These are phyloP conservation scores for Talaromyces sp. DNA, from an alignment of 2,329 filamentous ascomycete genomes.

Conservation along the genomic window DNA sequence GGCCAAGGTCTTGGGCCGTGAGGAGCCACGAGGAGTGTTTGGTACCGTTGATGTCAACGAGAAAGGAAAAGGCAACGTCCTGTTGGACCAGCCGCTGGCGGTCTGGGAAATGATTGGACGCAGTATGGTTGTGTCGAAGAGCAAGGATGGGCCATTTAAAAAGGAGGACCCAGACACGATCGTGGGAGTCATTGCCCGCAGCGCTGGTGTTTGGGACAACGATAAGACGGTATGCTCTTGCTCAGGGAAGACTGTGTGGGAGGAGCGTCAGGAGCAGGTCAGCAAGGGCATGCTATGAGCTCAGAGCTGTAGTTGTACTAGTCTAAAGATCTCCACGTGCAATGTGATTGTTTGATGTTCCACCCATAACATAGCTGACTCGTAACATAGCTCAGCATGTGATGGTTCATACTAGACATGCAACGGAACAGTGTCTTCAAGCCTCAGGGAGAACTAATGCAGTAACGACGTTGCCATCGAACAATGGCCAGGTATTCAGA, in stretches of 20 bases:
- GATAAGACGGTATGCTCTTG: conserved; percentile 98
- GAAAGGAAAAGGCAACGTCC: conserved; percentile 70
- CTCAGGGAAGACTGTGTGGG: conserved; percentile 96
- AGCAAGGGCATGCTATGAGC: conserved; percentile 82
- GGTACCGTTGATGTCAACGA: conserved; percentile 70
- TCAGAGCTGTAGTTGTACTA: not conserved
- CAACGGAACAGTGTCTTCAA: not conserved
- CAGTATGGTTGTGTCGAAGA: conserved; percentile 78
- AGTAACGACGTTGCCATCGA: not conserved
- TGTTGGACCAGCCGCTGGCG: conserved; percentile 75
- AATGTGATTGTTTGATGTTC: not conserved
- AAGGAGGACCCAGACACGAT: conserved; percentile 78
- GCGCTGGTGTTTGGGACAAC: conserved; percentile 98
- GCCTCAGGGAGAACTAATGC: not conserved
- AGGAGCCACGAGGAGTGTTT: conserved; percentile 56
- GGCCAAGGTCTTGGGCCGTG: conserved; percentile 31
- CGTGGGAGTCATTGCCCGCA: conserved; percentile 89
- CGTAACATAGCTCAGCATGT: not conserved
- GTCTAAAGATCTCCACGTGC: not conserved
- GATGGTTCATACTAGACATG: not conserved
- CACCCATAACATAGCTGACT: not conserved
- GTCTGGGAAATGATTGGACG: conserved; percentile 96
- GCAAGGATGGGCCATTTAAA: conserved; percentile 54
- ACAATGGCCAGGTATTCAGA: not conserved
- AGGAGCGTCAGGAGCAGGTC: conserved; percentile 87